Evolutionary conservation across 129 eudicot genomes (phyloP).

Genomic region (Cynara cardunculus): DNA sequence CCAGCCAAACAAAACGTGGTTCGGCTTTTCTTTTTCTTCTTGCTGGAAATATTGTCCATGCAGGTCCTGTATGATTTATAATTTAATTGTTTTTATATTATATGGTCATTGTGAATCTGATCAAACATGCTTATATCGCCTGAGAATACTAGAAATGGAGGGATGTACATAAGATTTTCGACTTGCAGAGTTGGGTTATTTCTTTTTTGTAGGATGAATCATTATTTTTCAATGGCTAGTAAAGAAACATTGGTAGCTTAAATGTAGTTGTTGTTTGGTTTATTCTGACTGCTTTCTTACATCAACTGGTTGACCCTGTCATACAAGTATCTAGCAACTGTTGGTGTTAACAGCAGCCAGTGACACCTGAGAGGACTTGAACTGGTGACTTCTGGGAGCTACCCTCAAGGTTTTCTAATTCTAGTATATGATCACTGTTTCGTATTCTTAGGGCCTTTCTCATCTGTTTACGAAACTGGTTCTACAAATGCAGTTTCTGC

Average conservation of each 20-base stretch:
- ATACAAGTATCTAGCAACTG: too few species aligned
- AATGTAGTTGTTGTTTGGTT: not conserved
- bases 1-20: not conserved
- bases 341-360: too few species aligned
- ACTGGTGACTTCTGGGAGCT: too few species aligned
- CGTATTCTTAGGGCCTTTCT: too few species aligned
- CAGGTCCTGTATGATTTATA: not conserved
- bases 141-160: slow-evolving; percentile 3
- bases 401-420: too few species aligned
- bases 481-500: too few species aligned
- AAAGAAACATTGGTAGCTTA: not conserved
- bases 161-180: slow-evolving; percentile 17
- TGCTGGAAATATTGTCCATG: not conserved
- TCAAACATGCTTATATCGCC: slow-evolving; percentile 5
- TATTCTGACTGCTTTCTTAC: not conserved
- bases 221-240: not conserved
- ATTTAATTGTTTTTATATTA: not conserved
- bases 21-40: not conserved
- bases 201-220: not conserved
- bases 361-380: too few species aligned
- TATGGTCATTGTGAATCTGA: not conserved
- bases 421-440: too few species aligned
- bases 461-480: too few species aligned
- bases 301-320: not conserved
- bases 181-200: not conserved